Percentiles rank a stretch among this genome's conserved stretches.
Evolutionary conservation across 1,284 basidiomycete genomes (phyloP).

Genomic region (Porogramme epimiltina): DNA sequence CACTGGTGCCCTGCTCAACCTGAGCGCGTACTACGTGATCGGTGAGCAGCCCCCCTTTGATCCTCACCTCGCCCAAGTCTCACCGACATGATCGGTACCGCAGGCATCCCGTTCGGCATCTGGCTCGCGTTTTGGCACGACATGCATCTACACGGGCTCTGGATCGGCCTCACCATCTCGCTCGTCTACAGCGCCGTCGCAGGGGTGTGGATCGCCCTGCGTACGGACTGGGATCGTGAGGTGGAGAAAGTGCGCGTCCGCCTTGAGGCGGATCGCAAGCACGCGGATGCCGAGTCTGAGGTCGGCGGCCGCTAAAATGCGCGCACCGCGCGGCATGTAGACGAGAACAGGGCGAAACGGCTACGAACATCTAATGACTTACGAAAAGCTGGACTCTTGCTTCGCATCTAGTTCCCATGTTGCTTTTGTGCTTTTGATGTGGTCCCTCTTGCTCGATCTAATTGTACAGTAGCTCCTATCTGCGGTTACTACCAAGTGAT

Average conservation of each 20-base stretch:
- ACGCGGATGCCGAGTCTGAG: slow-evolving; percentile 5
- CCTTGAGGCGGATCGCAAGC: slow-evolving; percentile 34
- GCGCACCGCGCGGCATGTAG: no score
- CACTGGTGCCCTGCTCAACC: slow-evolving; percentile 65
- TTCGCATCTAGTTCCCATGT: no score
- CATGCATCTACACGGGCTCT: slow-evolving; percentile 60
- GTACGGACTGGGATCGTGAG: slow-evolving; percentile 65
- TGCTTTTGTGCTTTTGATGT: no score
- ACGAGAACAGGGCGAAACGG: no score
- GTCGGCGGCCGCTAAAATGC: no score
- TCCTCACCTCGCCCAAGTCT: not conserved
- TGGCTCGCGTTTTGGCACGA: slow-evolving; percentile 60
- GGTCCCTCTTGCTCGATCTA: no score
- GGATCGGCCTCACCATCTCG: slow-evolving; percentile 67
- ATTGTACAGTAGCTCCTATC: no score
- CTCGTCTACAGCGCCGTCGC: slow-evolving; percentile 53
- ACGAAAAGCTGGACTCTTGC: no score
- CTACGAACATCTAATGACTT: no score
- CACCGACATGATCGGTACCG: not conserved
- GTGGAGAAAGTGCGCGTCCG: slow-evolving; percentile 58
- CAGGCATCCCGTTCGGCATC: slow-evolving; percentile 64
- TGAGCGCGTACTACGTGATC: slow-evolving; percentile 69
- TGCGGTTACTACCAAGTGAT: no score
- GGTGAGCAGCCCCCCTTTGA: slow-evolving; percentile 33
- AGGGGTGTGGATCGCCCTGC: slow-evolving; percentile 51